Evolutionary conservation across 805 yeast genomes (phyloP).

Genomic region (Candida adriatica): DNA sequence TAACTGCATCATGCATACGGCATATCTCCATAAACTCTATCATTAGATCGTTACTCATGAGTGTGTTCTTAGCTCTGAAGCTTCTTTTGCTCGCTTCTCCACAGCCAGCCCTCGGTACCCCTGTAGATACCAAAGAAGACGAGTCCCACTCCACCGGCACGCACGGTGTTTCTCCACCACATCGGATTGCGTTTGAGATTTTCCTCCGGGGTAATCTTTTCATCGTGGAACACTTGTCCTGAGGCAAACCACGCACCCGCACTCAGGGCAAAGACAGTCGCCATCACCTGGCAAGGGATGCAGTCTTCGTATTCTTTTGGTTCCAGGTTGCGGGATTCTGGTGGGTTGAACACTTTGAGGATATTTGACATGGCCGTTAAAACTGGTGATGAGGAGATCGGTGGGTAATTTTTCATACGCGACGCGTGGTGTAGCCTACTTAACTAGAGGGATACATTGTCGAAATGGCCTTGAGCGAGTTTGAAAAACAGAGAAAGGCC

Average conservation of each 20-base stretch:
- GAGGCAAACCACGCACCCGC: slow-evolving; percentile 59
- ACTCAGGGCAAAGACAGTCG: slow-evolving; percentile 47
- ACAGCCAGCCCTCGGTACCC: slow-evolving; percentile 56
- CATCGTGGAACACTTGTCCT: slow-evolving; percentile 46
- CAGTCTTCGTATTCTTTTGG: slow-evolving; percentile 47
- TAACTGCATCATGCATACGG: not conserved
- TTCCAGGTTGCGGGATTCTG: slow-evolving; percentile 21
- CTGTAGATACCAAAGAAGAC: slow-evolving; percentile 53
- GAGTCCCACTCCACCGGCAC: slow-evolving; percentile 47
- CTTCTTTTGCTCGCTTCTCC: too few relatives aligned
- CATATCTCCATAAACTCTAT: too few relatives aligned
- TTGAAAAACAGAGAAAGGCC: slow-evolving; percentile 64
- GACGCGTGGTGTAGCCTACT: too few relatives aligned
- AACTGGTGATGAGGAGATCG: too few relatives aligned
- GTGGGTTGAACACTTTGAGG: slow-evolving; percentile 21
- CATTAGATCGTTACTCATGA: too few relatives aligned
- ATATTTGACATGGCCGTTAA: slow-evolving; percentile 26
- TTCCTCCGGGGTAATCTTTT: slow-evolving; percentile 27
- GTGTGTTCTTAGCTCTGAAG: too few relatives aligned
- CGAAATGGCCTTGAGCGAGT: slow-evolving; percentile 40
- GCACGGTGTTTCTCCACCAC: slow-evolving; percentile 58
- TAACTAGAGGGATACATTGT: too few relatives aligned
- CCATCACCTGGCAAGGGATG: slow-evolving; percentile 61
- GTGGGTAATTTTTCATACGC: too few relatives aligned
- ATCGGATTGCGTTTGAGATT: slow-evolving; percentile 35